Evolutionary conservation across 805 yeast genomes (phyloP).

Genomic region (Yueomyces sinensis): DNA sequence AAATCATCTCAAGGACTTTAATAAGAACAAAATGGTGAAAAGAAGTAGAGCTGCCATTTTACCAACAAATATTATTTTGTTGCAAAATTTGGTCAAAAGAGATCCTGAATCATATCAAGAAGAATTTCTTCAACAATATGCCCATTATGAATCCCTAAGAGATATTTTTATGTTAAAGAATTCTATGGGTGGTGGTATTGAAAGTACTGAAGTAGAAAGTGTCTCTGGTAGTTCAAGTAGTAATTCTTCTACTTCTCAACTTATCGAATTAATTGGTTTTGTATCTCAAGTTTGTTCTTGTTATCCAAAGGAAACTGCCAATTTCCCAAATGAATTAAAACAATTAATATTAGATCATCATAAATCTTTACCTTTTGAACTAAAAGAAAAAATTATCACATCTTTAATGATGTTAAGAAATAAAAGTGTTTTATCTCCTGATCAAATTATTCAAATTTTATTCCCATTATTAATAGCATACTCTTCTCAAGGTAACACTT

Average conservation of each 20-base stretch:
- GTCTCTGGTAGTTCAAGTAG: conserved; percentile 3
- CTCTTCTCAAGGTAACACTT: conserved; percentile 32
- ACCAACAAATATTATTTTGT: conserved; percentile 81
- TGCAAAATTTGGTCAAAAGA: conserved; percentile 85
- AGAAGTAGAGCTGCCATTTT: conserved; percentile 83
- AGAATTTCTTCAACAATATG: conserved; percentile 84
- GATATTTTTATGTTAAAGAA: conserved; percentile 68
- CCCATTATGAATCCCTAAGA: conserved; percentile 82
- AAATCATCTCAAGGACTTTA: too few species aligned
- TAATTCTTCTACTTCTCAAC: conserved; percentile 31
- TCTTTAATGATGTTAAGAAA: conserved; percentile 84
- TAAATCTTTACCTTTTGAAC: conserved; percentile 65
- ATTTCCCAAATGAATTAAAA: conserved; percentile 72
- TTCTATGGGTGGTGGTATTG: conserved; percentile 19
- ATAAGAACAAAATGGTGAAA: conserved; percentile 52
- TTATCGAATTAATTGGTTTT: conserved; percentile 78
- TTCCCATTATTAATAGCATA: conserved; percentile 74
- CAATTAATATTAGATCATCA: conserved; percentile 61
- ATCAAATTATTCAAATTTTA: conserved; percentile 66
- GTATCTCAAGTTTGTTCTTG: conserved; percentile 85
- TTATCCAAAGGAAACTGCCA: conserved; percentile 77
- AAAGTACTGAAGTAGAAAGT: conserved; percentile 12
- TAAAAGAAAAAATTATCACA: conserved; percentile 84
- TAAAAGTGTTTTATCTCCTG: conserved; percentile 67
- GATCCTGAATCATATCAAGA: conserved; percentile 92